Evolutionary conservation across 2,329 filamentous ascomycete species (phyloP).

Genomic region (Pseudogymnoascus sp.): DNA sequence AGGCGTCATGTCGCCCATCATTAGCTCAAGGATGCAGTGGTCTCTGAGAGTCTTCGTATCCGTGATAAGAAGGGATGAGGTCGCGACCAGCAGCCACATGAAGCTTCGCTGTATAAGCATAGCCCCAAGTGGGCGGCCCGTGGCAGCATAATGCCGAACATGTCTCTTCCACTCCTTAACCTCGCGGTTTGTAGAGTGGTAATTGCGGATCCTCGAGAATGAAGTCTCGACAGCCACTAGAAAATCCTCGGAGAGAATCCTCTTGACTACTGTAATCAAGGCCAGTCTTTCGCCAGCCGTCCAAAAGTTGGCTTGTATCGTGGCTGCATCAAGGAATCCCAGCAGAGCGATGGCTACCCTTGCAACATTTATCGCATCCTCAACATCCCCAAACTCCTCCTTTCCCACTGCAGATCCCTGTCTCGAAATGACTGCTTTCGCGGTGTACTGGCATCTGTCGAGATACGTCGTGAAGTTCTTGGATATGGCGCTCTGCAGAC

Average conservation of each 20-base stretch:
- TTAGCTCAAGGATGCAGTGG: conserved; percentile 63
- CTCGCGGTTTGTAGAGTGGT: conserved; percentile 54
- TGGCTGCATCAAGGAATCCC: conserved; percentile 79
- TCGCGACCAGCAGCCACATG: conserved; percentile 73
- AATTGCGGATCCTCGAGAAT: conserved; percentile 82
- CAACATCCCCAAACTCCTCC: conserved; percentile 40
- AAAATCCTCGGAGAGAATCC: conserved; percentile 75
- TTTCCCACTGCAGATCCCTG: conserved; percentile 49
- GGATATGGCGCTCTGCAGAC: conserved; percentile 58
- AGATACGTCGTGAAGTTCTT: conserved; percentile 66
- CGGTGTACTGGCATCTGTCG: conserved; percentile 57
- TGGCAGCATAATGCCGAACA: conserved; percentile 71
- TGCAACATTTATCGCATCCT: conserved; percentile 61
- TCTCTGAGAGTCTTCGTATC: conserved; percentile 52
- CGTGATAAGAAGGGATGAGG: conserved; percentile 64
- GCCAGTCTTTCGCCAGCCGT: conserved; percentile 62
- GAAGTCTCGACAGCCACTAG: conserved; percentile 81
- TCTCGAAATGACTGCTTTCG: conserved; percentile 46
- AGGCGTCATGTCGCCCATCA: conserved; percentile 48
- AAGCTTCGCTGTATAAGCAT: conserved; percentile 88
- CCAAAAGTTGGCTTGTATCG: conserved; percentile 76
- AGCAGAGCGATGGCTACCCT: conserved; percentile 78
- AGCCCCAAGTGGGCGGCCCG: conserved; percentile 75
- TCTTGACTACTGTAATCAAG: conserved; percentile 63
- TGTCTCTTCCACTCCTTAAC: conserved; percentile 84